Conservation (phyloP, 192 early-diverging fungal genomes). For the Coemansia aciculifera region DNA sequence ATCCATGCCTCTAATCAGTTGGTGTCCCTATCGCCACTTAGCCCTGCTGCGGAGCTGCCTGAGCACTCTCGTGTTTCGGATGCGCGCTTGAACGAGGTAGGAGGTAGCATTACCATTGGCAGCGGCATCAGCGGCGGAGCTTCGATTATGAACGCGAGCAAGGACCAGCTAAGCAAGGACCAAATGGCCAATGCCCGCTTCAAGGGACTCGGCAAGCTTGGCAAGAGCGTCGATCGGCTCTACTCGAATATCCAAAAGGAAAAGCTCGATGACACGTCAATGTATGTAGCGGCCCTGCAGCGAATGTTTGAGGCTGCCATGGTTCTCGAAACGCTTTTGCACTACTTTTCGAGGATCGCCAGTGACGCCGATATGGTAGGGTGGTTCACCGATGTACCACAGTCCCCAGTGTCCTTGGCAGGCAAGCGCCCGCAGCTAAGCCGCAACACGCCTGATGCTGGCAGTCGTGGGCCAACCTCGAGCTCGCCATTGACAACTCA, state of each 20-base stretch:
- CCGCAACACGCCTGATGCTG: constrained; percentile 17
- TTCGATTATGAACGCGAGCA: constrained; percentile 17
- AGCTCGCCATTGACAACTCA: constrained; percentile 32
- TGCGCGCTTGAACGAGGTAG: constrained; percentile 13
- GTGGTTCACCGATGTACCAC: constrained; percentile 49
- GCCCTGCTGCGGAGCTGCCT: constrained; percentile 30
- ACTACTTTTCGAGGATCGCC: constrained; percentile 53
- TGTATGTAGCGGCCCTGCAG: constrained; percentile 46
- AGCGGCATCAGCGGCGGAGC: constrained; percentile 14
- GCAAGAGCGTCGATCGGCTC: constrained; percentile 55
- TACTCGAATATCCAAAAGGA: constrained; percentile 57
- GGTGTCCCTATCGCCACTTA: constrained; percentile 41
- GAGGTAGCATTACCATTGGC: constrained; percentile 16
- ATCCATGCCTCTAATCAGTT: constrained; percentile 16
- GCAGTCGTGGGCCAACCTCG: constrained; percentile 16
- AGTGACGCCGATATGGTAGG: constrained; percentile 48
- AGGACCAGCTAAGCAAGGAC: constrained; percentile 50
- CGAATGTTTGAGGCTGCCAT: constrained; percentile 48
- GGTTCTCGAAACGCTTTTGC: constrained; percentile 37
- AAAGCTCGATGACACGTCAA: constrained; percentile 50
- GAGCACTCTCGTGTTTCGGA: constrained; percentile 28
- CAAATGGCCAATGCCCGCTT: constrained; percentile 51
- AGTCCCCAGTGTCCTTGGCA: constrained; percentile 39
- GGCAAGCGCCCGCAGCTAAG: constrained; percentile 27
- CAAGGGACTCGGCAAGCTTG: constrained; percentile 52